Evolutionary conservation across 495 filamentous ascomycete species (phyloP).

Genomic region (Xylaria flabelliformis): DNA sequence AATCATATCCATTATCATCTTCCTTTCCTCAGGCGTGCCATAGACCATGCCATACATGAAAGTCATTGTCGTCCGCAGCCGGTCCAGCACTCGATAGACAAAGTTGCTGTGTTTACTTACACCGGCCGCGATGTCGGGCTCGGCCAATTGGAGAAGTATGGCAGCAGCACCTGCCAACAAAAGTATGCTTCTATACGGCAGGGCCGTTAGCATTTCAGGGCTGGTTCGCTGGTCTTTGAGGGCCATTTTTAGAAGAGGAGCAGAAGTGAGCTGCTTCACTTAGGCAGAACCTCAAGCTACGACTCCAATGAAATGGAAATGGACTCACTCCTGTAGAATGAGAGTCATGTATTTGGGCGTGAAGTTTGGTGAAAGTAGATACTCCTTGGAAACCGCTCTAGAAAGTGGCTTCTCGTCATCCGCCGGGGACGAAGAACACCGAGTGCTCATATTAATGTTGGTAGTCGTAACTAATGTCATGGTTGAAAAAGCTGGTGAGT

Average conservation of each 20-base stretch:
- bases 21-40: constrained; percentile 45
- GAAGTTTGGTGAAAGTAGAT: constrained; percentile 30
- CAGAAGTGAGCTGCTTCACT: not conserved
- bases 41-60: constrained; percentile 54
- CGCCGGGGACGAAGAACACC: not conserved
- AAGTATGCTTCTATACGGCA: constrained; percentile 35
- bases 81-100: constrained; percentile 47
- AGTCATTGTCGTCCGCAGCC: constrained; percentile 53
- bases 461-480: not conserved
- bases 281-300: not conserved
- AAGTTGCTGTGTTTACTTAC: constrained; percentile 50
- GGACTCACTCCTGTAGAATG: constrained; percentile 42
- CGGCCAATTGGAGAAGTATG: constrained; percentile 51
- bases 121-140: constrained; percentile 44
- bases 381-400: constrained; percentile 20
- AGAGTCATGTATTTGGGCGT: constrained; percentile 42
- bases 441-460: not conserved
- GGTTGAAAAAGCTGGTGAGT: too few relatives aligned
- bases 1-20: constrained; percentile 45
- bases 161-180: constrained; percentile 48
- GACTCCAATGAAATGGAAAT: not conserved
- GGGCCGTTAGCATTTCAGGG: not conserved
- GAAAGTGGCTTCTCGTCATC: not conserved
- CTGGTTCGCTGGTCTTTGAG: not conserved
- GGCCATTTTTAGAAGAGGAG: not conserved